Base-by-base conservation (phyloP, 768 basidiomycete species). In the Lanmaoa pseudosensibilis region DNA sequence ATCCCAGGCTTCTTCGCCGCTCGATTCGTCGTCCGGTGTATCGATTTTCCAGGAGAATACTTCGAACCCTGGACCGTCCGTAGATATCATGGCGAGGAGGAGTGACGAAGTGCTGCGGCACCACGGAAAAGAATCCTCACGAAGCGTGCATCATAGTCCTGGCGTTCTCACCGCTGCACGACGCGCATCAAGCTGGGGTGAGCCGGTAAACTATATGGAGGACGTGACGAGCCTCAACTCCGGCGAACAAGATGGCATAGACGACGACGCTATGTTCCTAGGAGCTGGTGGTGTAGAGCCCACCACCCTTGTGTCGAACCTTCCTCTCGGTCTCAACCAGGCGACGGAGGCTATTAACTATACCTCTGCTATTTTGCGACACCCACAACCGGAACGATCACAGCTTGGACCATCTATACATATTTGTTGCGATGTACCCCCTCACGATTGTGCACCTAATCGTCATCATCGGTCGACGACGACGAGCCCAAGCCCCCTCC, bases 161-260 rank as follows among this genome's bases (percentile, higher is more conserved):
- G 68, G 74, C 8, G 48, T 56, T 50, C 64, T 79, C 40, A 75
- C 75, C 13, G 77, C 78, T 33, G 83, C 81, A 27, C 76, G 81
- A 56, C 76, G 86, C 6, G 86, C 86, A 11, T 83, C 85, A 48
- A 86, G 85, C 63, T 87, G 85, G 86, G 85, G 83, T 0, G 84
- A 75, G 12, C 67, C 77, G 16, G 75, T 72, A 60, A 78, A 67
- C 65, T 68, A 71, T 60, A 51, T 73, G 63, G 77, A 77, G 44
- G 77, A 78, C 41, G 71, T 77, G 61, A 74, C 68, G 40, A 79
- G 76, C 53, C 57, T 82, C 45, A 75, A 80, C 55, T 78, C 76
- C 15, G 77, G 73, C 32, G 79, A 80, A 25, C 75, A 76, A 39
- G 80, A 76, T 12, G 75, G 73, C 58, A 62, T 77, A 41, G 78